Conservation (phyloP, 2,329 filamentous ascomycete genomes). For the Fusarium torulosum region DNA sequence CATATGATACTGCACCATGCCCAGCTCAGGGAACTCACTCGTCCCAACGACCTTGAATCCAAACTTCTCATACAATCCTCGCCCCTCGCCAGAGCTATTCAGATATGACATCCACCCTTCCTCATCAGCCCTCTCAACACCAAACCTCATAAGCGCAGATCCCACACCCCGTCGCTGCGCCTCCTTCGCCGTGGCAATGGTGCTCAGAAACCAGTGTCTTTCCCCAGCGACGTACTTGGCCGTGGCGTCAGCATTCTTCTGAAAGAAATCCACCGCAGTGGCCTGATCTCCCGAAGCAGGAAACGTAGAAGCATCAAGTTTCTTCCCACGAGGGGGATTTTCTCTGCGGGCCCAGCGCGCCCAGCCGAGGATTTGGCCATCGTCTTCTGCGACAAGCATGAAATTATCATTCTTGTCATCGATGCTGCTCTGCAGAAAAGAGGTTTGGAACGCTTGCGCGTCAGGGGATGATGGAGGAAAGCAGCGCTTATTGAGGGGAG, state of each 20-base stretch:
- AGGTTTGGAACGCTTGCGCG: constrained; percentile 34
- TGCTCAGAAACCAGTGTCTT: constrained; percentile 53
- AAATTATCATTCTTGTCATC: constrained; percentile 49
- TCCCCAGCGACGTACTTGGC: constrained; percentile 45
- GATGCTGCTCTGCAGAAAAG: constrained; percentile 43
- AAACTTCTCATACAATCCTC: constrained; percentile 47
- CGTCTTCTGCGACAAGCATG: constrained; percentile 49
- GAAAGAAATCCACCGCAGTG: constrained; percentile 58
- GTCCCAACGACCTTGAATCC: constrained; percentile 47
- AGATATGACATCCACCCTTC: constrained; percentile 49
- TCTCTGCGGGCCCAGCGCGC: constrained; percentile 52
- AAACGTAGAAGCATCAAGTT: constrained; percentile 45
- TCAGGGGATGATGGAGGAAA: constrained; percentile 46
- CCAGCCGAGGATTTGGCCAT: constrained; percentile 49
- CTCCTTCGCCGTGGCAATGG: constrained; percentile 50
- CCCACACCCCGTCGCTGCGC: constrained; percentile 53
- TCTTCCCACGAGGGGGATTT: constrained; percentile 36
- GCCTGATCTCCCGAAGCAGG: constrained; percentile 46
- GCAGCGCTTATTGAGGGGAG: constrained; percentile 51
- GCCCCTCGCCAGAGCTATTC: constrained; percentile 48
- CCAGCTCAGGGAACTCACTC: constrained; percentile 38
- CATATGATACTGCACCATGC: constrained; percentile 51
- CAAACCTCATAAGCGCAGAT: constrained; percentile 51
- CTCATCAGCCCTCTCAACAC: constrained; percentile 48
- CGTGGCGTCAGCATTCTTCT: constrained; percentile 45